Percentiles rank a stretch among this genome's conserved stretches.
phyloP scores from a whole-genome alignment of 2,329 filamentous ascomycete species.

The Podosphaera xanthii region DNA sequence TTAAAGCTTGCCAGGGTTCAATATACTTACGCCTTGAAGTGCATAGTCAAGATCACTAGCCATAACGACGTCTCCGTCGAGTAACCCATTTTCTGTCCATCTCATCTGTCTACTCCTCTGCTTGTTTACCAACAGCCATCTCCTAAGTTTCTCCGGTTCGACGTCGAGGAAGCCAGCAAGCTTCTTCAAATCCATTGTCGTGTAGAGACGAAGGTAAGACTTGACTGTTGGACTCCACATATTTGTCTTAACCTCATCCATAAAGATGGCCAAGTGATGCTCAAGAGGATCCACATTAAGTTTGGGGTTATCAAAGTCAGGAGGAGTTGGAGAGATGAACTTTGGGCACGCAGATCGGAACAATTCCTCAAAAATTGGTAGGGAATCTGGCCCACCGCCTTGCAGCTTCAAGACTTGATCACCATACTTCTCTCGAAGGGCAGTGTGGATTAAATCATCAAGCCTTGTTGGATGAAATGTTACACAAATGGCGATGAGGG shows the following conservation, averaged over 20 bases:
- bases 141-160: conserved; percentile 82
- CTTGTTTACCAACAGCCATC: conserved; percentile 92
- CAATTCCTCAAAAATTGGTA: conserved; percentile 93
- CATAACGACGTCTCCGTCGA: conserved; percentile 84
- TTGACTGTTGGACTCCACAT: conserved; percentile 95
- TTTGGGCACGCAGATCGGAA: conserved; percentile 97
- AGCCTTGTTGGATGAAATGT: conserved; percentile 92
- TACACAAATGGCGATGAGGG: conserved; percentile 93
- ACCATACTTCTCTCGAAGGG: conserved; percentile 94
- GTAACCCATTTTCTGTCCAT: conserved; percentile 71
- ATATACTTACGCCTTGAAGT: conserved; percentile 57
- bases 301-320: conserved; percentile 92
- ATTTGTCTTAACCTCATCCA: conserved; percentile 99
- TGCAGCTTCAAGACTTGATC: conserved; percentile 95
- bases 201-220: conserved; percentile 97
- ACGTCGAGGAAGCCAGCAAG: conserved; percentile 93
- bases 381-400: conserved; percentile 80
- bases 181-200: conserved; percentile 97
- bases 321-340: conserved; percentile 93
- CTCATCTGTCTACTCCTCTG: conserved; percentile 91
- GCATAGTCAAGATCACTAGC: conserved; percentile 94
- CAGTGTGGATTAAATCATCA: conserved; percentile 97
- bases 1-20: background rate
- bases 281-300: conserved; percentile 92
- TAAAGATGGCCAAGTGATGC: conserved; percentile 93